Percentiles rank a stretch among this genome's conserved stretches.
These are phyloP conservation scores for Daucus carota DNA, from an alignment of 129 eudicot genomes.

Conservation along the genomic window DNA sequence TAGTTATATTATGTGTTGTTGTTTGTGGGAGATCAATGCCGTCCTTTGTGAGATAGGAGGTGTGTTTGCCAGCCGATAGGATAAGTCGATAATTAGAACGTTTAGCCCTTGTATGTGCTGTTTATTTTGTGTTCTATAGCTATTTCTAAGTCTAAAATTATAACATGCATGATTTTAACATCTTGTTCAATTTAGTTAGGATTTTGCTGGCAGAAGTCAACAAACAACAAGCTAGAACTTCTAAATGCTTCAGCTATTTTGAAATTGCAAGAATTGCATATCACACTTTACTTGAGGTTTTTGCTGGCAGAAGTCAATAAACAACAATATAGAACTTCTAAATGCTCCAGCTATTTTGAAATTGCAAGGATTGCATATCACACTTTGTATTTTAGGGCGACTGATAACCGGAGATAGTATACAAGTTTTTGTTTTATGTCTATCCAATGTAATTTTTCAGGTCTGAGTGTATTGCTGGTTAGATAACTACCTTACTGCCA, in stretches of 20 bases:
- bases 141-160: neutral
- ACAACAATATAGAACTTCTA: neutral
- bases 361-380: neutral
- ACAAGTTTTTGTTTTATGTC: neutral
- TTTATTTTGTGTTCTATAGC: neutral
- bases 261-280: neutral
- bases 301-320: neutral
- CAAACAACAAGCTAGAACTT: neutral
- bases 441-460: neutral
- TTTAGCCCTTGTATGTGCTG: too few species aligned
- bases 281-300: neutral
- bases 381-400: neutral
- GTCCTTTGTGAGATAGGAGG: neutral
- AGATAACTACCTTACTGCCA: neutral
- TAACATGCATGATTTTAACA: neutral
- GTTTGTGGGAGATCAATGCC: neutral
- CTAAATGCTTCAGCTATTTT: neutral
- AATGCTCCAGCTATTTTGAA: neutral
- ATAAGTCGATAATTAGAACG: too few species aligned
- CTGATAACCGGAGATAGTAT: neutral
- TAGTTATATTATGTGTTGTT: neutral
- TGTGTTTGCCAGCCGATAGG: too few species aligned
- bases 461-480: neutral
- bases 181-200: neutral
- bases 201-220: neutral